Evolutionary conservation across 208 protist genomes (phyloP), one percentile per base, ranked within the genome.

Genomic region (Wallacemonas collosoma): DNA sequence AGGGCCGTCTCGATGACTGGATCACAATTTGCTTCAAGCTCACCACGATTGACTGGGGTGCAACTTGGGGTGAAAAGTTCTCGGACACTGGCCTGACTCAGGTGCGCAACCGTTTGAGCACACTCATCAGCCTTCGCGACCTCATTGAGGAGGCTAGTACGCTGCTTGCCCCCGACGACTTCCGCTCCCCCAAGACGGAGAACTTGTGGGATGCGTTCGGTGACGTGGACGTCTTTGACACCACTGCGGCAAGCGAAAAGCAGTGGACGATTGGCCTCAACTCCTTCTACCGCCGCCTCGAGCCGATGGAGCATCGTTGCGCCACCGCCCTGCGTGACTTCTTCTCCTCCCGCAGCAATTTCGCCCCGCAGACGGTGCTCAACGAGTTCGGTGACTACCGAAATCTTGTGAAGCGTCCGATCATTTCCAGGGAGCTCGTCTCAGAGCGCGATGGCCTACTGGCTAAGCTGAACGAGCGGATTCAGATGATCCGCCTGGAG

Each of bases 361-460:
- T 94, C n/a, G 72, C 91, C 0, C 86, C 93, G 15, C 95, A 98
- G 72, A 89, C 87, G 5, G 82, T 97, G 17, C 80, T 98, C 9
- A 86, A 85, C 71, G 87, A 95, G 67, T 96, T 97, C 47, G 74
- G 83, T 9, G 83, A 84, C 66, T 97, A 93, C 74, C 77, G 79
- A 26, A 79, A 97, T 60, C 79, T 98, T 54, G 85, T 97, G 75
- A 88, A 90, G 65, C 87, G 91, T 17, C 90, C 92, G 36, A 90
- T 94, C 71, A 82, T 98, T 54, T 72, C 86, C n/a, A 88, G 89
- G 72, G 91, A 96, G 78, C 82, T 98, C n/a, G 76, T 91, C 8
- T 78, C 65, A 9, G 94, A 98, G 78, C 87, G 94, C 8, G 91
- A 96, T 12, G 78, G 75, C 1, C 78, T 98, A 12, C 80, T 98